Evolutionary conservation across 1,139 yeast genomes (phyloP).

Genomic region (Martiniozyma asiatica): DNA sequence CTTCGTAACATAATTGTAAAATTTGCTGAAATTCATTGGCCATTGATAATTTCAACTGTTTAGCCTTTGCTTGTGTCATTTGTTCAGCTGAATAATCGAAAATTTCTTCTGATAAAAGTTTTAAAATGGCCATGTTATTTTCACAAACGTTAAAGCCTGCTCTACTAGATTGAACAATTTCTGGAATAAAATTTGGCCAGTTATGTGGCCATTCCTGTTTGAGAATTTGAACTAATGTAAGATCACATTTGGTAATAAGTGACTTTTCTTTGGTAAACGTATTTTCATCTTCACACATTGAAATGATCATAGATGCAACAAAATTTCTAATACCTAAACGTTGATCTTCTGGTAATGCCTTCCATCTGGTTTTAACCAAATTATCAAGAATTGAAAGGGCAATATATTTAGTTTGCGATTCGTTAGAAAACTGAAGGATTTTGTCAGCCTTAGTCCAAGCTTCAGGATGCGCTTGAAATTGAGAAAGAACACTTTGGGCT

Average conservation of each 20-base stretch:
- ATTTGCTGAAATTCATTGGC: slow-evolving; percentile 86
- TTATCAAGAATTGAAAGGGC: slow-evolving; percentile 86
- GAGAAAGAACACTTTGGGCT: slow-evolving; percentile 76
- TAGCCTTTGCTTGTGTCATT: slow-evolving; percentile 91
- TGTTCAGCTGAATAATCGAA: slow-evolving; percentile 91
- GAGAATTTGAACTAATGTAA: slow-evolving; percentile 84
- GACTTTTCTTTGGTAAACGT: slow-evolving; percentile 67
- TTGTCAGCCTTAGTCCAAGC: slow-evolving; percentile 94
- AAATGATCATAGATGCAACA: slow-evolving; percentile 84
- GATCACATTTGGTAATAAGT: slow-evolving; percentile 82
- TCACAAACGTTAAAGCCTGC: slow-evolving; percentile 91
- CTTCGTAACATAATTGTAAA: slow-evolving; percentile 85
- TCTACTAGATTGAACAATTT: slow-evolving; percentile 73
- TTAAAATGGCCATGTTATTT: slow-evolving; percentile 88
- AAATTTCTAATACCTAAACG: slow-evolving; percentile 84
- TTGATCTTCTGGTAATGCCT: slow-evolving; percentile 77
- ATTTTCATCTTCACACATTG: slow-evolving; percentile 80
- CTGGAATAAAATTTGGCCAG: slow-evolving; percentile 97
- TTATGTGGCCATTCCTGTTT: slow-evolving; percentile 99
- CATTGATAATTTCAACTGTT: slow-evolving; percentile 71
- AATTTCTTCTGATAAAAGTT: slow-evolving; percentile 85
- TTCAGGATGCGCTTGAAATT: slow-evolving; percentile 89
- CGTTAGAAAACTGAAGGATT: slow-evolving; percentile 65
- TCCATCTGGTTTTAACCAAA: slow-evolving; percentile 88
- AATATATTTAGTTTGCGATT: slow-evolving; percentile 83